phyloP scores from a whole-genome alignment of 2,329 filamentous ascomycete species.

The Calonectria multiphialidica region DNA sequence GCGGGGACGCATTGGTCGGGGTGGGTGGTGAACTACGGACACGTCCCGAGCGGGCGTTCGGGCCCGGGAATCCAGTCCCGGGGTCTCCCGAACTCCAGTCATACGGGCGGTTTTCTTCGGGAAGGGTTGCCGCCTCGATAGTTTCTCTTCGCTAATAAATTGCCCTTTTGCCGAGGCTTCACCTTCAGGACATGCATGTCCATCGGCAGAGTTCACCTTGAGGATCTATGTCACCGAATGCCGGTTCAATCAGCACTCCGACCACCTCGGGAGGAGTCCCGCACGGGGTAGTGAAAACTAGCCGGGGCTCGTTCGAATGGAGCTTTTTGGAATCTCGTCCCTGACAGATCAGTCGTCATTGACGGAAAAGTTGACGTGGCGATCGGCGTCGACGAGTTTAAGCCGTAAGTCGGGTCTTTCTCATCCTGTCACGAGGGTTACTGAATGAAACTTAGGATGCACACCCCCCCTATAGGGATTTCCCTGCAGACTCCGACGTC shows the following conservation, averaged over 20 bases:
- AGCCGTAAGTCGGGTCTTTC: not conserved
- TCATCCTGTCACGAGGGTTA: not conserved
- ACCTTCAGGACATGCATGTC: slow-evolving; percentile 18
- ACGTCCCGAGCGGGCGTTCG: slow-evolving; percentile 23
- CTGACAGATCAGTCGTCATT: not conserved
- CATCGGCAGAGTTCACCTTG: slow-evolving; percentile 20
- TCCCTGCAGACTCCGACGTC: not conserved
- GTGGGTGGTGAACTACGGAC: slow-evolving; percentile 4
- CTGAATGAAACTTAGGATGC: not conserved
- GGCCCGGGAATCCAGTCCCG: slow-evolving; percentile 25
- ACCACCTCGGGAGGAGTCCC: not conserved
- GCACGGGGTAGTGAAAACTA: not conserved
- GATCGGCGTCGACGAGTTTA: not conserved
- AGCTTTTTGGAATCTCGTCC: not conserved
- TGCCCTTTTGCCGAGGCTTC: slow-evolving; percentile 21
- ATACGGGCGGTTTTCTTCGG: slow-evolving; percentile 19
- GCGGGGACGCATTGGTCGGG: slow-evolving; percentile 11
- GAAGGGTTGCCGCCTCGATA: slow-evolving; percentile 12
- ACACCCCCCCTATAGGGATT: not conserved
- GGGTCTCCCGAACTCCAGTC: slow-evolving; percentile 26
- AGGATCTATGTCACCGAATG: slow-evolving; percentile 16
- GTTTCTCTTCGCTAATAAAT: slow-evolving; percentile 14
- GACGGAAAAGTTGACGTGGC: not conserved
- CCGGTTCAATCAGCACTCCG: not conserved
- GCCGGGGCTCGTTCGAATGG: not conserved